Evolutionary conservation across 176 grass and related monocot genomes (phyloP).

Genomic region (Oryza brachyantha): DNA sequence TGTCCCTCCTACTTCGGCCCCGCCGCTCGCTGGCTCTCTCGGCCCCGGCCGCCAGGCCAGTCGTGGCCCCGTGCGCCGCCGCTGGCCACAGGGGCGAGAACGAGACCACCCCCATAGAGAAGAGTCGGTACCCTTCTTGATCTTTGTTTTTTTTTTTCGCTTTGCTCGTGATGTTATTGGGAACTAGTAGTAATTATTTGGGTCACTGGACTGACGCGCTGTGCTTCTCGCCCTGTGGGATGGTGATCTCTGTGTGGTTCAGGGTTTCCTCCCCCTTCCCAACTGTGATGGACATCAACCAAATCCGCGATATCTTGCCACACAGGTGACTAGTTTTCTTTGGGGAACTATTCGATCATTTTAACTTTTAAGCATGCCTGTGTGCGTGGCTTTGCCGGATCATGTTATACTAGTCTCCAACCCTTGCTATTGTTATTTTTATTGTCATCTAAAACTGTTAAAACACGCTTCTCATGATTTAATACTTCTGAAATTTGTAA

Average conservation of each 20-base stretch:
- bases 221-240: background rate
- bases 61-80: conserved; percentile 29
- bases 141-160: background rate
- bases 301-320: conserved; percentile 53
- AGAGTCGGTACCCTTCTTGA: conserved; percentile 37
- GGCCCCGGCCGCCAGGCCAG: background rate
- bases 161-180: background rate
- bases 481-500: too few species aligned
- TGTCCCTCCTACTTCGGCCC: background rate
- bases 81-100: conserved; percentile 13
- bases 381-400: background rate
- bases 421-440: too few species aligned
- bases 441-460: too few species aligned
- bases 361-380: background rate
- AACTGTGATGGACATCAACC: conserved; percentile 54
- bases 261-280: conserved; percentile 48
- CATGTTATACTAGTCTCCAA: too few species aligned
- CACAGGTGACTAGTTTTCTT: conserved; percentile 32
- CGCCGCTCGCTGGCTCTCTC: background rate
- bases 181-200: background rate
- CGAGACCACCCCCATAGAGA: conserved; percentile 56
- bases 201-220: background rate
- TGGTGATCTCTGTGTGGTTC: background rate
- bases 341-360: background rate
- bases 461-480: too few species aligned